Evolutionary conservation across 768 basidiomycete species (phyloP).

Genomic region (Lactifluus pinguis): DNA sequence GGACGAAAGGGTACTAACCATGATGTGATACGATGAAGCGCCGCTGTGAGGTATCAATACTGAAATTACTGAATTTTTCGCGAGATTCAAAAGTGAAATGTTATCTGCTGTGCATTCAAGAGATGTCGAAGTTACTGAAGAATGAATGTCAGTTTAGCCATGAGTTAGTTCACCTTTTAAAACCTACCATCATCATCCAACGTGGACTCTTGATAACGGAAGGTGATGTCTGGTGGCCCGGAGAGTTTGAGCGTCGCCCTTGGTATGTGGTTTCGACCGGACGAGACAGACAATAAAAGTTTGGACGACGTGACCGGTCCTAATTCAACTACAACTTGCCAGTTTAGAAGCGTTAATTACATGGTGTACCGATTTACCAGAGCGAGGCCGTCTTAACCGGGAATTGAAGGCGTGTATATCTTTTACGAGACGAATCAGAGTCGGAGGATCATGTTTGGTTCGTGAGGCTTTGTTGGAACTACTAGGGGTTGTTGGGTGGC

Average conservation of each 20-base stretch:
- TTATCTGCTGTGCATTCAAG: slow-evolving; percentile 35
- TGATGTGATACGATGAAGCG: slow-evolving; percentile 46
- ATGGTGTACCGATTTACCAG: slow-evolving; percentile 19
- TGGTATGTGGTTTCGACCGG: slow-evolving; percentile 59
- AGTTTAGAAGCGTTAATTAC: slow-evolving; percentile 8
- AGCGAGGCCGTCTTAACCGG: slow-evolving; percentile 47
- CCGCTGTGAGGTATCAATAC: slow-evolving; percentile 60
- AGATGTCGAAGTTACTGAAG: slow-evolving; percentile 13
- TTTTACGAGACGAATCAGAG: slow-evolving; percentile 51
- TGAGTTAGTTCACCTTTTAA: not conserved
- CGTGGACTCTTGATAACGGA: slow-evolving; percentile 33
- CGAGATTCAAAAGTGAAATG: slow-evolving; percentile 41
- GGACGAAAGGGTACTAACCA: slow-evolving; percentile 38
- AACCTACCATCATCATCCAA: slow-evolving; percentile 31
- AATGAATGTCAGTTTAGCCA: not conserved
- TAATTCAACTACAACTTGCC: slow-evolving; percentile 32
- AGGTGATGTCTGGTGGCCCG: slow-evolving; percentile 46
- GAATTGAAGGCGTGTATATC: slow-evolving; percentile 58
- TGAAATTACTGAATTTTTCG: slow-evolving; percentile 36
- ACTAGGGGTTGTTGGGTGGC: slow-evolving; percentile 33
- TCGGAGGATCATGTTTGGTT: slow-evolving; percentile 26
- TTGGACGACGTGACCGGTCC: slow-evolving; percentile 52
- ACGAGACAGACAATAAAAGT: slow-evolving; percentile 48
- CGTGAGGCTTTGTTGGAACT: slow-evolving; percentile 14
- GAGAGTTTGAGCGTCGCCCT: slow-evolving; percentile 45